Evolutionary conservation across 2,329 filamentous ascomycete species (phyloP).

Genomic region (Cercospora sesami): DNA sequence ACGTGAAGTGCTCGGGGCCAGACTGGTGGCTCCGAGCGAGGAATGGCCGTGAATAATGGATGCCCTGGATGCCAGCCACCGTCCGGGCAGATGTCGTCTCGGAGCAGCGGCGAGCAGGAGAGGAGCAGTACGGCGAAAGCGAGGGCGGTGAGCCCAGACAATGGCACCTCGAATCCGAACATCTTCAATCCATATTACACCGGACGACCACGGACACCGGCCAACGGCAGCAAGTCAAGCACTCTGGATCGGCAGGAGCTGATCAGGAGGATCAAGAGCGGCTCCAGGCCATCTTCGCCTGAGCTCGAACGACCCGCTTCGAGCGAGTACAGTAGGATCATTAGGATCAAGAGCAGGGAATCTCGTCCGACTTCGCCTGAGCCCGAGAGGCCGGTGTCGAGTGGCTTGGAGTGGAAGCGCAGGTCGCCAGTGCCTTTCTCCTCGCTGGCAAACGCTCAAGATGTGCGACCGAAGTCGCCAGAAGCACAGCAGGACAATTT

Average conservation of each 20-base stretch:
- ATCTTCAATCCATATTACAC: conserved; percentile 43
- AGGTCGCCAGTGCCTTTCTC: conserved; percentile 50
- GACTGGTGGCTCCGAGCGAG: conserved; percentile 28
- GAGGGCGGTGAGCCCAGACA: conserved; percentile 25
- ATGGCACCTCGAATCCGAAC: conserved; percentile 27
- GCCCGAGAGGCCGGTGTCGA: conserved; percentile 24
- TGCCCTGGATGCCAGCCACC: conserved; percentile 25
- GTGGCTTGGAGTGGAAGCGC: conserved; percentile 41
- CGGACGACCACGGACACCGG: conserved; percentile 36
- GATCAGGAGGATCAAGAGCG: conserved; percentile 76
- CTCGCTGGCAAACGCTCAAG: conserved; percentile 2
- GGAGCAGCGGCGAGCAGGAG: conserved; percentile 16
- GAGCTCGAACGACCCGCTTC: conserved; percentile 28
- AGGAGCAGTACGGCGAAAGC: conserved; percentile 12
- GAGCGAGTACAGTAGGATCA: conserved; percentile 55
- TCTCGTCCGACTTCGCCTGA: conserved; percentile 35
- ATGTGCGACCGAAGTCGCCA: conserved; percentile 27
- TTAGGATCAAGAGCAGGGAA: conserved; percentile 69
- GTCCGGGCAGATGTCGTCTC: conserved; percentile 19
- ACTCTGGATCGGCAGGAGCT: conserved; percentile 68
- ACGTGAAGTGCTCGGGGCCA: conserved; percentile 27
- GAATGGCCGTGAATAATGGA: conserved; percentile 30
- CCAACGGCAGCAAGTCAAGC: conserved; percentile 31
- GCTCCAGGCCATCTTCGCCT: conserved; percentile 33
- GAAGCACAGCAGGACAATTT: conserved; percentile 31